These are phyloP conservation scores for Tylopilus intermedius DNA, from an alignment of 768 basidiomycete genomes.

Conservation along the genomic window DNA sequence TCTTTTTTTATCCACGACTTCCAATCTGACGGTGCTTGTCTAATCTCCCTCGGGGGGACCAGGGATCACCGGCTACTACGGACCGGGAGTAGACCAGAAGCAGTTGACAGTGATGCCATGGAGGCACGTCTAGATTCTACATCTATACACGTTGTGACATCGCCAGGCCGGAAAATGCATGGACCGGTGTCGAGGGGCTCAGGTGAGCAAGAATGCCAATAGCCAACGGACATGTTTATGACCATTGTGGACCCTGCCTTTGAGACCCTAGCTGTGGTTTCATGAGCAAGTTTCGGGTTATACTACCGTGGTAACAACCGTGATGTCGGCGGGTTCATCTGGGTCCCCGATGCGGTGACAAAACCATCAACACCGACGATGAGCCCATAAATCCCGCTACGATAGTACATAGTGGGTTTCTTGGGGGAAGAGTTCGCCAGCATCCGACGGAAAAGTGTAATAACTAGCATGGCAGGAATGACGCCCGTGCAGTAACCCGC, in stretches of 20 bases:
- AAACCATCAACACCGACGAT: conserved; percentile 1
- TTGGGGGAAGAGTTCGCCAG: not conserved
- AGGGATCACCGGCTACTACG: not conserved
- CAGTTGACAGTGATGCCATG: not conserved
- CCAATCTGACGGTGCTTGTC: not conserved
- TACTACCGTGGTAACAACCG: not conserved
- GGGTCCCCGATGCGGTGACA: conserved; percentile 1
- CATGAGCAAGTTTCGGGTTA: conserved; percentile 2
- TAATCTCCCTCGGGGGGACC: not conserved
- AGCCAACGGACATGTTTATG: conserved; percentile 1
- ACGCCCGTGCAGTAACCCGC: conserved; percentile 1
- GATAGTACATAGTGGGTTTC: not conserved
- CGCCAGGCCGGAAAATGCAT: not conserved
- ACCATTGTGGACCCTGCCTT: not conserved
- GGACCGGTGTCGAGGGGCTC: not conserved
- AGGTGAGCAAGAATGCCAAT: conserved; percentile 1
- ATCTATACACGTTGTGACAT: not conserved
- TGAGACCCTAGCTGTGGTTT: conserved; percentile 1
- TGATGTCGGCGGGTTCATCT: conserved; percentile 1
- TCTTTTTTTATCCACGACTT: not conserved
- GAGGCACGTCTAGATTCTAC: not conserved
- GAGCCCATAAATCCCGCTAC: not conserved
- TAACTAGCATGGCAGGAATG: not conserved
- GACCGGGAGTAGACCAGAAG: not conserved
- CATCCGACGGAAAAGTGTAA: not conserved